Conservation (phyloP, 306 rosid species). For the Erythrophleum fordii region DNA sequence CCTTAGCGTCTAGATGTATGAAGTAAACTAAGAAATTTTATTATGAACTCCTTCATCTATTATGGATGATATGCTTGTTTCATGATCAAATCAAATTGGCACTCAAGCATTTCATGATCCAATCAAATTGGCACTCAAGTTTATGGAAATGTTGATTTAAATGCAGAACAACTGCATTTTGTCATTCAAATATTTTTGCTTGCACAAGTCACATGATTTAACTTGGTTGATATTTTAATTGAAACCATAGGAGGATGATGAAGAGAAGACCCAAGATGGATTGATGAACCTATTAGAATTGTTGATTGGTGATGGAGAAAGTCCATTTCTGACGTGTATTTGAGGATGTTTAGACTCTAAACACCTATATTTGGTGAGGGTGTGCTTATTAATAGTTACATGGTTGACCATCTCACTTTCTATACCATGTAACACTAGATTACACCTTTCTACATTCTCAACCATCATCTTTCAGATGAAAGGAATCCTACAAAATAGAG, state of each 20-base stretch:
- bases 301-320: slow-evolving; percentile 61
- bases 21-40: not conserved
- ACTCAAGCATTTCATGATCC: not conserved
- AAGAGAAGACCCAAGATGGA: slow-evolving; percentile 53
- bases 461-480: slow-evolving; percentile 57
- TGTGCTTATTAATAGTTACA: slow-evolving; percentile 56
- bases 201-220: slow-evolving; percentile 15
- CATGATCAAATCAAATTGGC: not conserved
- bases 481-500: slow-evolving; percentile 53
- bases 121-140: not conserved
- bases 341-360: slow-evolving; percentile 61
- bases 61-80: not conserved
- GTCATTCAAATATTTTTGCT: slow-evolving; percentile 13
- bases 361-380: slow-evolving; percentile 56
- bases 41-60: not conserved
- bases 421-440: slow-evolving; percentile 44
- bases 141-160: not conserved
- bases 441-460: slow-evolving; percentile 59
- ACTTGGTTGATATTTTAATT: slow-evolving; percentile 29
- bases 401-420: slow-evolving; percentile 74
- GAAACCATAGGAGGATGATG: slow-evolving; percentile 58
- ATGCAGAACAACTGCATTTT: not conserved
- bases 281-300: slow-evolving; percentile 49
- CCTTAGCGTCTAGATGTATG: not conserved
- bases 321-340: slow-evolving; percentile 60